Base-by-base conservation (phyloP, 2,329 filamentous ascomycete genomes). In the Sarocladium strictum region DNA sequence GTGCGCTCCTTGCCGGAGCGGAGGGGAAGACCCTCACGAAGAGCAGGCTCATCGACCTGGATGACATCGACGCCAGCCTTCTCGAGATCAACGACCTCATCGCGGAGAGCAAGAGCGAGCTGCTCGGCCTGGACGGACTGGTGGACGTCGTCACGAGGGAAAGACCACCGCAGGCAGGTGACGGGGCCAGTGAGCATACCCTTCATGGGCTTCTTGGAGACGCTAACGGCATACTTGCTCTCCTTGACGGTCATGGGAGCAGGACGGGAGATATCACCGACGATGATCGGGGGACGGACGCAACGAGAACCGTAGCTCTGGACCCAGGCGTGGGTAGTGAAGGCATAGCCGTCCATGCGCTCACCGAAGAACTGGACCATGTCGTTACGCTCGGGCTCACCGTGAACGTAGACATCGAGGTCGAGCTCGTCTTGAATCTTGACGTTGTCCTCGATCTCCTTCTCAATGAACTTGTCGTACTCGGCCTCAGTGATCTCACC, bases 361-460 rank as follows among this genome's bases (percentile, higher is more conserved):
- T 99, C 94, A 76, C 94, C 94, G 67, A 99, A 99, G 86, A 97
- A 99, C 78, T 99, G 94, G 54, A 99, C 94, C 94, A 99, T 99
- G 86, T 99, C 94, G 80, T 99, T 99, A 75, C 94, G 91, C 85
- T 99, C 94, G 58, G 94, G 94, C 84, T 99, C 94, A 72, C 94
- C 94, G 81, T 99, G 94, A 62, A 99, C 94, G 71, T 89, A 90
- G 73, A 99, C 94, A 66, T 99, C 94, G 54, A 99, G 87, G 74
- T 85, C 91, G 68, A 99, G 92, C 80, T 97, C 94, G 68, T 97
- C 91, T 80, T 99, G 94, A 75, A 97, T 89, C 81, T 91, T 89
- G 76, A 99, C 84, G 70, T 93, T 90, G 60, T 95, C 87, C 68
- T 90, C 81, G 66, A 99, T 99, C 84, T 99, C 94, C 82, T 96